These are phyloP conservation scores for Pterocarpus santalinus DNA, from an alignment of 306 rosid species.

Conservation along the genomic window DNA sequence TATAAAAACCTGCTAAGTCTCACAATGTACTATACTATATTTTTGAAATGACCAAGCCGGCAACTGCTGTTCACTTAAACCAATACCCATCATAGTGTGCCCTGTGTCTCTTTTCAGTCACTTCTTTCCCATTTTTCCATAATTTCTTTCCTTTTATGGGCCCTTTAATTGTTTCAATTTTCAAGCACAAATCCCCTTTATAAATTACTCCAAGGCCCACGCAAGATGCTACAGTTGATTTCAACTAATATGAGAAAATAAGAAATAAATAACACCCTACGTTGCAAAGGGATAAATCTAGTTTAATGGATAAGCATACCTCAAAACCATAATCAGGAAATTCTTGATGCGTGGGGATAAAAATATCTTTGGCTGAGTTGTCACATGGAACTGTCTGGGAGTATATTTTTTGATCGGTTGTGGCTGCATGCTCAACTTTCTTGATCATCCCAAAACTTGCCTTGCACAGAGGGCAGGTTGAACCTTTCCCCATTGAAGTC, in stretches of 20 bases:
- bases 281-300: background rate
- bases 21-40: background rate
- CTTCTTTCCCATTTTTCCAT: background rate
- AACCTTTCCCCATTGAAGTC: conserved; percentile 64
- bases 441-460: conserved; percentile 64
- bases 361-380: conserved; percentile 55
- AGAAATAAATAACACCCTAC: background rate
- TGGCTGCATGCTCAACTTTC: conserved; percentile 74
- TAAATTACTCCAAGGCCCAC: conserved; percentile 6
- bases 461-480: conserved; percentile 95
- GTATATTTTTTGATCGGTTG: conserved; percentile 77
- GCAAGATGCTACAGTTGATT: conserved; percentile 13
- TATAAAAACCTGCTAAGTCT: conserved; percentile 1
- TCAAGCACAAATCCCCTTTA: conserved; percentile 23
- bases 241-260: background rate
- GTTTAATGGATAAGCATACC: conserved; percentile 59
- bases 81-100: background rate
- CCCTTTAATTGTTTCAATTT: conserved; percentile 16
- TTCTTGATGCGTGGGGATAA: conserved; percentile 52
- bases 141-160: background rate
- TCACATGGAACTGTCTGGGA: conserved; percentile 89
- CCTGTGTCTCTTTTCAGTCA: background rate
- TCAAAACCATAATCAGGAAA: conserved; percentile 54
- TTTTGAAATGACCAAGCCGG: conserved; percentile 13
- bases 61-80: conserved; percentile 6